Percentiles rank a stretch among this genome's conserved stretches.
Conservation (phyloP, 2,329 filamentous ascomycete genomes). For the Metarhizium rileyi region DNA sequence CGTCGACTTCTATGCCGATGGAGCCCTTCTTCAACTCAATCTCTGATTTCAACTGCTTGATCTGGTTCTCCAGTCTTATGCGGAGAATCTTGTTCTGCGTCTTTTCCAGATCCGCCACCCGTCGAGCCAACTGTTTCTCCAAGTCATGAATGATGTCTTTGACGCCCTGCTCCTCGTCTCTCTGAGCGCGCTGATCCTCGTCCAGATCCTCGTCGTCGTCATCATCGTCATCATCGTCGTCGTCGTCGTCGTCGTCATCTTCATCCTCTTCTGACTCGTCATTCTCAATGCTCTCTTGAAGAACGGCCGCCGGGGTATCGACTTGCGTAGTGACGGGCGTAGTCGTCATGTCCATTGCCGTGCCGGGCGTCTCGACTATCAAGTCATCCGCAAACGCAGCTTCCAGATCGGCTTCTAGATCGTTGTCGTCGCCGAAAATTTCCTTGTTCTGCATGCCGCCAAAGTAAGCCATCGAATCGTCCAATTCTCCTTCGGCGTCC, state of each 20-base stretch:
- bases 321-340: constrained; percentile 37
- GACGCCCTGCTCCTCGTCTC: constrained; percentile 43
- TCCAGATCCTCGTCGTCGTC: constrained; percentile 45
- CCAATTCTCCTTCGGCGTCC: constrained; percentile 38
- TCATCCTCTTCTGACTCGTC: constrained; percentile 31
- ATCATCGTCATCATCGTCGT: constrained; percentile 27
- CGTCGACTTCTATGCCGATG: constrained; percentile 30
- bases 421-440: constrained; percentile 27
- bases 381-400: constrained; percentile 38
- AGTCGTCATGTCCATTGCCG: constrained; percentile 29
- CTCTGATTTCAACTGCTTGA: constrained; percentile 36
- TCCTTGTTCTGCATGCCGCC: constrained; percentile 21
- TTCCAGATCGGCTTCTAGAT: constrained; percentile 47
- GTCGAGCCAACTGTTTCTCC: constrained; percentile 37
- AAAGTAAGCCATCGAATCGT: constrained; percentile 33
- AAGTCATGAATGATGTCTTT: constrained; percentile 45
- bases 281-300: constrained; percentile 36
- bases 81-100: constrained; percentile 38
- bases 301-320: constrained; percentile 32
- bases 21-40: constrained; percentile 36
- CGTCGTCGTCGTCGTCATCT: constrained; percentile 35
- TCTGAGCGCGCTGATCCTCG: constrained; percentile 39
- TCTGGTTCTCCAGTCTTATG: constrained; percentile 38
- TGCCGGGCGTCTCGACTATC: constrained; percentile 30
- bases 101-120: constrained; percentile 33